A percentile compares a stretch with the other conserved stretches of the same genome.
Evolutionary conservation across 768 basidiomycete genomes (phyloP).

Genomic region (Suillus alpinus): DNA sequence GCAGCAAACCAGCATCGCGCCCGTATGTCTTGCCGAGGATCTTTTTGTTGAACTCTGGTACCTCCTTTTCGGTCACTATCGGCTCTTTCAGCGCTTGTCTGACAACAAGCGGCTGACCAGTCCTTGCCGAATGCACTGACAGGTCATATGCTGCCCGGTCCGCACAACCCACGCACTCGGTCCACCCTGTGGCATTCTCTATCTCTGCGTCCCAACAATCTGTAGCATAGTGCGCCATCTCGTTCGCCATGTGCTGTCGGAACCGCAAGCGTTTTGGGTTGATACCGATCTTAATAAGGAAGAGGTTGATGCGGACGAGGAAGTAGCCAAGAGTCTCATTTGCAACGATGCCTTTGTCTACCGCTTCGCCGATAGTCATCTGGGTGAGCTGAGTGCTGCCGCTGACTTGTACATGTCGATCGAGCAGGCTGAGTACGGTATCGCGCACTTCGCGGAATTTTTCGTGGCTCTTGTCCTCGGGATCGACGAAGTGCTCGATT

Average conservation of each 20-base stretch:
- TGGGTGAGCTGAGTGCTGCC: constrained; percentile 63
- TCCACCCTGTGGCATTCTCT: constrained; percentile 83
- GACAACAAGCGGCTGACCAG: constrained; percentile 83
- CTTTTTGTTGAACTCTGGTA: constrained; percentile 85
- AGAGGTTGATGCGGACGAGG: constrained; percentile 86
- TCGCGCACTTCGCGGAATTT: constrained; percentile 82
- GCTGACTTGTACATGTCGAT: constrained; percentile 77
- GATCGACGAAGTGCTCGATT: constrained; percentile 99
- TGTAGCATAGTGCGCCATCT: constrained; percentile 99
- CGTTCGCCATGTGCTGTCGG: constrained; percentile 97
- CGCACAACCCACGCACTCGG: constrained; percentile 98
- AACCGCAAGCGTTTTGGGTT: constrained; percentile 81
- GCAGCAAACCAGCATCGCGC: constrained; percentile 68
- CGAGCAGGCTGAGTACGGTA: constrained; percentile 71
- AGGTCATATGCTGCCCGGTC: constrained; percentile 98
- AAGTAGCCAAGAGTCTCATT: constrained; percentile 99
- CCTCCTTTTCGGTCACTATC: constrained; percentile 74
- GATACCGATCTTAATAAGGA: constrained; percentile 89
- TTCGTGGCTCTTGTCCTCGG: constrained; percentile 81
- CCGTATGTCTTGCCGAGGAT: constrained; percentile 85
- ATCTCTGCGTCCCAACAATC: constrained; percentile 99
- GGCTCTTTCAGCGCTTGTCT: constrained; percentile 85
- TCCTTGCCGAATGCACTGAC: constrained; percentile 81
- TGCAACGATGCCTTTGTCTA: constrained; percentile 80
- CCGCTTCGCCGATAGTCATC: constrained; percentile 87